Evolutionary conservation across 2,329 filamentous ascomycete species (phyloP).

Genomic region (Exophiala mesophila): DNA sequence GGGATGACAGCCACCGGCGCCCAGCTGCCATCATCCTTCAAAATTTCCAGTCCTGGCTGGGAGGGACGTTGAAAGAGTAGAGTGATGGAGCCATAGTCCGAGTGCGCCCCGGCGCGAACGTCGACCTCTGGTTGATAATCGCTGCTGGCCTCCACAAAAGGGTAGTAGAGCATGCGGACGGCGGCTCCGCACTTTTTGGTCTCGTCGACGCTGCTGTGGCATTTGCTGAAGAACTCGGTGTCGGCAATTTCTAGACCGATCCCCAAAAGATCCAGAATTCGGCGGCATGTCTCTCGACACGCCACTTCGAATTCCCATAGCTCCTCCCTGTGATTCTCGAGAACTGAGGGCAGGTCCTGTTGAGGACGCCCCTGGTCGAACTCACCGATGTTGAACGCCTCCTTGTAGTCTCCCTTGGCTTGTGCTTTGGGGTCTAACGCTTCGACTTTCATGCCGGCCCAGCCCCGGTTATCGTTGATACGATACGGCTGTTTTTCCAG

Average conservation of each 20-base stretch:
- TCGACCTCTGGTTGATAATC: conserved; percentile 47
- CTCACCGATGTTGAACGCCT: conserved; percentile 69
- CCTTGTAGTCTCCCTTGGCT: conserved; percentile 80
- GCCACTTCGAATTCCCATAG: conserved; percentile 62
- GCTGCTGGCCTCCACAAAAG: conserved; percentile 46
- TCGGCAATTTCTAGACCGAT: conserved; percentile 70
- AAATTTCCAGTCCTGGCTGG: conserved; percentile 31
- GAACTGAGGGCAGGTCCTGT: conserved; percentile 66
- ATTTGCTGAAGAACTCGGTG: conserved; percentile 32
- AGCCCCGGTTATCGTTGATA: conserved; percentile 78
- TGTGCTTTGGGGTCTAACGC: conserved; percentile 79
- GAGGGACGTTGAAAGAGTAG: conserved; percentile 75
- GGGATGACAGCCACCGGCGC: not conserved
- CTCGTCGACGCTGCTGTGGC: too few species aligned
- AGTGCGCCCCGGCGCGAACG: conserved; percentile 64
- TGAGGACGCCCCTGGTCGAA: too few species aligned
- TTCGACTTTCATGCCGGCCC: conserved; percentile 85
- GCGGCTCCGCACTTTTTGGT: conserved; percentile 50
- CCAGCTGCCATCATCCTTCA: not conserved
- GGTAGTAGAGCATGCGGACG: conserved; percentile 69
- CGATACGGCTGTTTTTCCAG: conserved; percentile 54
- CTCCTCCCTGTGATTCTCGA: conserved; percentile 56
- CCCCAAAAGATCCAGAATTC: conserved; percentile 72
- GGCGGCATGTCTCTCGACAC: conserved; percentile 68
- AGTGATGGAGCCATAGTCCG: conserved; percentile 49